A percentile compares a stretch with the other conserved stretches of the same genome.
Evolutionary conservation across 2,329 filamentous ascomycete genomes (phyloP).

Genomic region (Arthrinium phaeospermum): DNA sequence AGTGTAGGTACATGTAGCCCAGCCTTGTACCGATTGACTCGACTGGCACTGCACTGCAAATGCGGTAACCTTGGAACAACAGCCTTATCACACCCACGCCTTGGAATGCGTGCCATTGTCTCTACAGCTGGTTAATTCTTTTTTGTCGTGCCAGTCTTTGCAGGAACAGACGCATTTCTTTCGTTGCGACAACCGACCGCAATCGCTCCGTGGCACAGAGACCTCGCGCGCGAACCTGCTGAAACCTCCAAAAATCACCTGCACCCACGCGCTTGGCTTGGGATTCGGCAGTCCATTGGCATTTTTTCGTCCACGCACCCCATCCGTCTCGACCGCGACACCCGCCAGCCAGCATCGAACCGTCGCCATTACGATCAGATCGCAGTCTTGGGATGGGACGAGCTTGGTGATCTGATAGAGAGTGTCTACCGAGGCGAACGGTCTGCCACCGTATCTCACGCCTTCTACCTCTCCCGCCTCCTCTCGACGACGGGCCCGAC

Average conservation of each 20-base stretch:
- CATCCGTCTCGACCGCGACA: background rate
- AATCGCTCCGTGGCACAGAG: background rate
- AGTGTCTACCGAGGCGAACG: slow-evolving; percentile 16
- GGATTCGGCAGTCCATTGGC: background rate
- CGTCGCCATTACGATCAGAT: background rate
- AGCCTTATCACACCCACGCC: slow-evolving; percentile 4
- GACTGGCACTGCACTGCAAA: background rate
- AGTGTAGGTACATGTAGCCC: background rate
- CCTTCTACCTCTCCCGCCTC: slow-evolving; percentile 2
- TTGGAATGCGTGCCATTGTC: slow-evolving; percentile 13
- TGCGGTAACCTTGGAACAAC: slow-evolving; percentile 1
- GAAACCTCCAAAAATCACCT: background rate
- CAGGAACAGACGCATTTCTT: background rate
- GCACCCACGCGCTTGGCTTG: slow-evolving; percentile 8
- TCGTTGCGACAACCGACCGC: background rate
- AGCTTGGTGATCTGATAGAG: slow-evolving; percentile 12
- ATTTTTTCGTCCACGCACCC: background rate
- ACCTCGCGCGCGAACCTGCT: background rate
- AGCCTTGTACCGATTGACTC: background rate
- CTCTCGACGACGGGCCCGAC: background rate
- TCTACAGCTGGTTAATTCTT: background rate
- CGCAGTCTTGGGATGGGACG: slow-evolving; percentile 7
- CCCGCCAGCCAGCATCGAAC: background rate
- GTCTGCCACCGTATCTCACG: slow-evolving; percentile 12
- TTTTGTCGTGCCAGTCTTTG: background rate